These are phyloP conservation scores for Eucalyptus globulus DNA, from an alignment of 345 rosid species.

Conservation along the genomic window DNA sequence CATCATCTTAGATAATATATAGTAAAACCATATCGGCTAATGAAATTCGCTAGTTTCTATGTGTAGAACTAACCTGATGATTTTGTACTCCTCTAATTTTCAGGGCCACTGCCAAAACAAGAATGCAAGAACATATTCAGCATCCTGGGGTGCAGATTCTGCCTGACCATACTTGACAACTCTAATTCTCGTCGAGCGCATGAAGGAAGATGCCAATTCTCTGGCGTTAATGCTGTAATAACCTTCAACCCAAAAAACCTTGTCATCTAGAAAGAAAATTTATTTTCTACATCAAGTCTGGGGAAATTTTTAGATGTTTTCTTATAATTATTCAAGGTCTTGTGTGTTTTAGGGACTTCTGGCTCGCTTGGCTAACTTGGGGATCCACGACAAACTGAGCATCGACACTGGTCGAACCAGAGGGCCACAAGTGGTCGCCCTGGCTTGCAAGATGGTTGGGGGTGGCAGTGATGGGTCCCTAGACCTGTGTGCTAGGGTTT, in stretches of 20 bases:
- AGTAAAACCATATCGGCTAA: neutral
- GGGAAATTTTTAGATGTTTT: neutral
- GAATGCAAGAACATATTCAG: slow-evolving; percentile 76
- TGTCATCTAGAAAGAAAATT: neutral
- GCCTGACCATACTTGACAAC: slow-evolving; percentile 53
- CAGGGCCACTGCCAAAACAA: slow-evolving; percentile 84
- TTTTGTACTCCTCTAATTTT: neutral
- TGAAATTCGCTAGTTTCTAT: neutral
- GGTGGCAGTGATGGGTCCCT: slow-evolving; percentile 89
- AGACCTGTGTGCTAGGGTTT: slow-evolving; percentile 72
- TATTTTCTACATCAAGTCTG: neutral
- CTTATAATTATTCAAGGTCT: neutral
- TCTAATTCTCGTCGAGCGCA: slow-evolving; percentile 52
- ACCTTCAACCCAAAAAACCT: neutral
- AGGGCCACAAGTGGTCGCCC: slow-evolving; percentile 51
- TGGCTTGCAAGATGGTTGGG: slow-evolving; percentile 92
- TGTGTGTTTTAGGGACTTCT: slow-evolving; percentile 24
- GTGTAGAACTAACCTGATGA: neutral
- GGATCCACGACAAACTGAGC: slow-evolving; percentile 39
- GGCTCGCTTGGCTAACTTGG: slow-evolving; percentile 51
- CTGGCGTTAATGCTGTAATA: slow-evolving; percentile 20
- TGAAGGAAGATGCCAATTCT: slow-evolving; percentile 70
- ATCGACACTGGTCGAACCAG: slow-evolving; percentile 30
- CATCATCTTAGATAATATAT: neutral
- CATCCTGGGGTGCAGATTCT: slow-evolving; percentile 67